phyloP scores from a whole-genome alignment of 495 filamentous ascomycete species.

The Trichoderma gamsii region DNA sequence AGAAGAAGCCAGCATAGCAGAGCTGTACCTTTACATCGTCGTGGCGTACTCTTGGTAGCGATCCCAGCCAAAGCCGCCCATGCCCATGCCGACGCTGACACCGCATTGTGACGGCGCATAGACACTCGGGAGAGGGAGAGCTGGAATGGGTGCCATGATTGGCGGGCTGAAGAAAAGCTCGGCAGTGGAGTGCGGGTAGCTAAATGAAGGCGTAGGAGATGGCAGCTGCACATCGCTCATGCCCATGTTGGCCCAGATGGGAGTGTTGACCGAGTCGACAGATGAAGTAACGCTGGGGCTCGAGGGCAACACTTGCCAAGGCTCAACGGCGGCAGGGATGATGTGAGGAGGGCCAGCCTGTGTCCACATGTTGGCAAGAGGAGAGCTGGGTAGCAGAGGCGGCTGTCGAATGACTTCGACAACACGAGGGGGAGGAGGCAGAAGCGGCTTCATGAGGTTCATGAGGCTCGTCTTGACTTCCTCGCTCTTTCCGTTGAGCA shows the following conservation, averaged over 20 bases:
- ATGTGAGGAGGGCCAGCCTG: constrained; percentile 43
- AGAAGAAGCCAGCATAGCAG: constrained; percentile 38
- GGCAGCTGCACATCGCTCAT: constrained; percentile 62
- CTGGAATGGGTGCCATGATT: constrained; percentile 63
- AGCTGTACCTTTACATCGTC: constrained; percentile 50
- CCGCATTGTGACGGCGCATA: constrained; percentile 73
- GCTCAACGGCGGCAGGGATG: constrained; percentile 64
- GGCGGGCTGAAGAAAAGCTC: constrained; percentile 52
- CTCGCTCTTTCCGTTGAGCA: constrained; percentile 85
- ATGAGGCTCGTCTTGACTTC: constrained; percentile 87
- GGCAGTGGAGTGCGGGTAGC: constrained; percentile 69
- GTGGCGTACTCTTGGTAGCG: constrained; percentile 56
- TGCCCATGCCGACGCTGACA: constrained; percentile 68
- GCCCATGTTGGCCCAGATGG: constrained; percentile 77
- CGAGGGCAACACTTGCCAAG: constrained; percentile 90
- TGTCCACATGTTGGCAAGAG: constrained; percentile 75
- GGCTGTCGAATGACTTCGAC: constrained; percentile 85
- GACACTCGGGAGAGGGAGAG: constrained; percentile 85
- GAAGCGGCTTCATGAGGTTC: constrained; percentile 77
- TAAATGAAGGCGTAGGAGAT: constrained; percentile 72
- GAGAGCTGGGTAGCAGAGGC: constrained; percentile 82
- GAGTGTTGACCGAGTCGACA: constrained; percentile 56
- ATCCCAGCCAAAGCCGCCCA: constrained; percentile 73
- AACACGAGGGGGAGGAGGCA: constrained; percentile 87
- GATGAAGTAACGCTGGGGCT: constrained; percentile 67